Conservation (phyloP, 805 yeast species). For the Tetrapisispora taiwanensis region DNA sequence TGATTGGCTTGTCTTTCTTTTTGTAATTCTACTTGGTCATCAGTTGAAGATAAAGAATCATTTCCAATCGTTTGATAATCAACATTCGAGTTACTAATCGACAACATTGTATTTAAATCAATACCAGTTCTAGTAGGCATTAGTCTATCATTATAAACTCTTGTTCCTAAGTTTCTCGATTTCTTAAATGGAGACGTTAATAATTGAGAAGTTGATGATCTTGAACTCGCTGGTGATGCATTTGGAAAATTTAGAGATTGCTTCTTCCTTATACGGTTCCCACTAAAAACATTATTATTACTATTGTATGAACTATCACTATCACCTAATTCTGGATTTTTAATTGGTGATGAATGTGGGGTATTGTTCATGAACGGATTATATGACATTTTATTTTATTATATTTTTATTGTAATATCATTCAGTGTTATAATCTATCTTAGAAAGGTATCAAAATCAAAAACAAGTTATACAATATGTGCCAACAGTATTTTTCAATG, state of each 20-base stretch:
- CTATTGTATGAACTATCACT: constrained; percentile 7
- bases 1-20: constrained; percentile 76
- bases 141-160: constrained; percentile 67
- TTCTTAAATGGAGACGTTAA: constrained; percentile 25
- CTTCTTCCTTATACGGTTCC: constrained; percentile 8
- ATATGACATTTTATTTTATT: neutral
- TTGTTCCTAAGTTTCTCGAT: constrained; percentile 25
- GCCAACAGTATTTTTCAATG: too few species aligned
- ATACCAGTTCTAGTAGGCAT: constrained; percentile 83
- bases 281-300: constrained; percentile 6
- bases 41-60: constrained; percentile 9
- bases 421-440: neutral
- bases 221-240: constrained; percentile 8
- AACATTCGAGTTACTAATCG: constrained; percentile 15
- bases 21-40: constrained; percentile 55
- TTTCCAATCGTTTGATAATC: neutral
- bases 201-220: constrained; percentile 15
- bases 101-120: constrained; percentile 78
- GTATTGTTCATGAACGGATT: constrained; percentile 29
- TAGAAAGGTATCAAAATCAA: too few species aligned
- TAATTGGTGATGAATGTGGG: constrained; percentile 26
- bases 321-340: constrained; percentile 5
- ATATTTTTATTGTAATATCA: neutral
- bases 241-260: constrained; percentile 3
- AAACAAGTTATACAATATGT: too few species aligned